Evolutionary conservation across 768 basidiomycete genomes (phyloP).

Genomic region (Cystofilobasidium macerans): DNA sequence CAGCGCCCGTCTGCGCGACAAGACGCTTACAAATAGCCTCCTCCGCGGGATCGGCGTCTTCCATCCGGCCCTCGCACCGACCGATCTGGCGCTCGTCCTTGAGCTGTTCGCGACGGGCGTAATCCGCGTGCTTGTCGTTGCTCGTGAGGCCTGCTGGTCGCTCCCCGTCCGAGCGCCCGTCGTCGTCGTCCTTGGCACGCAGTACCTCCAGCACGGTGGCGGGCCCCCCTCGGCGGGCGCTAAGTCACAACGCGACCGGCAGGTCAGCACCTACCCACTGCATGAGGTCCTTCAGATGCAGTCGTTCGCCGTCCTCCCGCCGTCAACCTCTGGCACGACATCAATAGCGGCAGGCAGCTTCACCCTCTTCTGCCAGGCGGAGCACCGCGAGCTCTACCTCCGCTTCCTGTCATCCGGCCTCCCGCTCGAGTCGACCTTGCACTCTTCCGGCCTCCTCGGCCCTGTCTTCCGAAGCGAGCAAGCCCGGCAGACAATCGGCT

Average conservation of each 20-base stretch:
- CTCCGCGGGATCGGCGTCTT: slow-evolving; percentile 80
- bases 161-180: slow-evolving; percentile 70
- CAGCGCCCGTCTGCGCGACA: slow-evolving; percentile 49
- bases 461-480: slow-evolving; percentile 36
- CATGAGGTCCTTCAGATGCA: slow-evolving; percentile 86
- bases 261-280: slow-evolving; percentile 66
- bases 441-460: slow-evolving; percentile 42
- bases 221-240: background rate
- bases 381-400: slow-evolving; percentile 66
- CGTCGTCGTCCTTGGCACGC: slow-evolving; percentile 86
- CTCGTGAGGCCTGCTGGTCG: slow-evolving; percentile 76
- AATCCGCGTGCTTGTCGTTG: slow-evolving; percentile 66
- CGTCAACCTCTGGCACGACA: slow-evolving; percentile 26
- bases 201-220: slow-evolving; percentile 47
- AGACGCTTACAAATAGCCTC: slow-evolving; percentile 56
- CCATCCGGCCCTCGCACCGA: slow-evolving; percentile 56
- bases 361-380: slow-evolving; percentile 78
- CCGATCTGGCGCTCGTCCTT: slow-evolving; percentile 62
- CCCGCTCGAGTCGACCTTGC: slow-evolving; percentile 71
- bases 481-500: slow-evolving; percentile 35
- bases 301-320: slow-evolving; percentile 62
- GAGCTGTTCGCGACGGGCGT: slow-evolving; percentile 71
- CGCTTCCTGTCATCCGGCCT: slow-evolving; percentile 80
- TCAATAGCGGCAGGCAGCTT: slow-evolving; percentile 46
- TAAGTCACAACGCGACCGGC: slow-evolving; percentile 45